These are phyloP conservation scores for Suillus subaureus DNA, from an alignment of 768 basidiomycete species.

Conservation along the genomic window DNA sequence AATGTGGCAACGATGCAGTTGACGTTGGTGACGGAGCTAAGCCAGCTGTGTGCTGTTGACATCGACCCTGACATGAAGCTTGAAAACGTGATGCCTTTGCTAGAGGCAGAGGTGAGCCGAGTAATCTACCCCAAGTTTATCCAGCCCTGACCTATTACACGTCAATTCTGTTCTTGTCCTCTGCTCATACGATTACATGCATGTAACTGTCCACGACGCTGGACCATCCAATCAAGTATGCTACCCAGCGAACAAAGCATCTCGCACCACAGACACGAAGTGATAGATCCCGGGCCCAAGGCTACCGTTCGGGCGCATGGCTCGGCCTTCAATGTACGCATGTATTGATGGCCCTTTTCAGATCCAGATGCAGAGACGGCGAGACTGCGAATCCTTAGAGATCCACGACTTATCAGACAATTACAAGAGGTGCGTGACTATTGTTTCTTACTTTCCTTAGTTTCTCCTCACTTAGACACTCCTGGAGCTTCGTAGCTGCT, in stretches of 20 bases:
- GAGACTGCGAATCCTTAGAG: slow-evolving; percentile 83
- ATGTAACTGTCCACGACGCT: not conserved
- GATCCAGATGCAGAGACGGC: slow-evolving; percentile 86
- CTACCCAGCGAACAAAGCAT: slow-evolving; percentile 71
- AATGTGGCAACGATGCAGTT: slow-evolving; percentile 53
- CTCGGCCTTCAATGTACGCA: not conserved
- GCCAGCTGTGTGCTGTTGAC: slow-evolving; percentile 68
- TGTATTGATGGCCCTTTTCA: slow-evolving; percentile 27
- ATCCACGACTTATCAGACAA: slow-evolving; percentile 78
- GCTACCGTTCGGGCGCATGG: too few relatives aligned
- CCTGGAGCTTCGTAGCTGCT: slow-evolving; percentile 77
- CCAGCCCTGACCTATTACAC: slow-evolving; percentile 10
- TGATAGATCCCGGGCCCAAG: slow-evolving; percentile 46
- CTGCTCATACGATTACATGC: not conserved
- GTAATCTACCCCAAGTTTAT: not conserved
- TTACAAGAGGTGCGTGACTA: slow-evolving; percentile 60
- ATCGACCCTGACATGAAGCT: slow-evolving; percentile 91
- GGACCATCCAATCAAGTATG: slow-evolving; percentile 65
- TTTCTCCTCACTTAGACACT: slow-evolving; percentile 51
- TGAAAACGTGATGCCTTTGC: slow-evolving; percentile 87
- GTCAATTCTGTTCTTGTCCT: not conserved
- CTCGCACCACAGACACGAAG: slow-evolving; percentile 66
- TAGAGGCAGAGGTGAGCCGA: slow-evolving; percentile 90
- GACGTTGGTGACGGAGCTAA: slow-evolving; percentile 71
- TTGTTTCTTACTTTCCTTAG: not conserved